Conservation (phyloP, 768 basidiomycete species). For the Sporobolomyces phaffii region DNA sequence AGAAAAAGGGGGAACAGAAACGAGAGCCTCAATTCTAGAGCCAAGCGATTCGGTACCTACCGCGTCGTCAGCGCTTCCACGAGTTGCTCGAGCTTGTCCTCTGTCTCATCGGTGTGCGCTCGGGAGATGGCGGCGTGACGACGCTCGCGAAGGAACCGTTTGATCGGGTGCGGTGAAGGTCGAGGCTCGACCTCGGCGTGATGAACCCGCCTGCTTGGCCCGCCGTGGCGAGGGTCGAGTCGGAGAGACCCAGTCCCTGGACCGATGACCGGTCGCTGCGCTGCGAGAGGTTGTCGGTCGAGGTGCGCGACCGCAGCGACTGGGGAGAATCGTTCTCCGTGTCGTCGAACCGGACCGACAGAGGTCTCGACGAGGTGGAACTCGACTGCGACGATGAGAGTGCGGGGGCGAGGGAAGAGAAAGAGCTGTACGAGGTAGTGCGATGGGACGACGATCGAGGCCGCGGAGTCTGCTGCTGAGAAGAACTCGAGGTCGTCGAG, state of each 20-base stretch:
- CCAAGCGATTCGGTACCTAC: neutral
- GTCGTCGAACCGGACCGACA: constrained; percentile 8
- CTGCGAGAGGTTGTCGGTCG: constrained; percentile 3
- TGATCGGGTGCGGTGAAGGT: neutral
- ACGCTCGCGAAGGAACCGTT: constrained; percentile 13
- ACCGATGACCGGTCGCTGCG: neutral
- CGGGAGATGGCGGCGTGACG: constrained; percentile 15
- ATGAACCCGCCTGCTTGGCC: neutral
- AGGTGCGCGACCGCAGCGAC: neutral
- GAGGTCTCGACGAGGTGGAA: neutral
- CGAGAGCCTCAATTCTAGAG: too few species aligned
- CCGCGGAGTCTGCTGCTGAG: neutral
- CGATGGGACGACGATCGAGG: neutral
- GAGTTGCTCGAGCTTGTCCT: neutral
- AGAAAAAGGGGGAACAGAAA: too few species aligned
- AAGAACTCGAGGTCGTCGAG: neutral
- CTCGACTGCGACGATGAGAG: constrained; percentile 1
- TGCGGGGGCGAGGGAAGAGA: neutral
- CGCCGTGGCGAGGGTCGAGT: neutral
- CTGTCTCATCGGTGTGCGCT: constrained; percentile 1
- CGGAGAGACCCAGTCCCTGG: neutral
- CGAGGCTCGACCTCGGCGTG: constrained; percentile 3
- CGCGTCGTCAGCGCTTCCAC: neutral
- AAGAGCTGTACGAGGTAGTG: neutral
- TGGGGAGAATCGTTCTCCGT: neutral